These are phyloP conservation scores for Alternaria metachromatica DNA, from an alignment of 2,329 filamentous ascomycete species.

Conservation along the genomic window DNA sequence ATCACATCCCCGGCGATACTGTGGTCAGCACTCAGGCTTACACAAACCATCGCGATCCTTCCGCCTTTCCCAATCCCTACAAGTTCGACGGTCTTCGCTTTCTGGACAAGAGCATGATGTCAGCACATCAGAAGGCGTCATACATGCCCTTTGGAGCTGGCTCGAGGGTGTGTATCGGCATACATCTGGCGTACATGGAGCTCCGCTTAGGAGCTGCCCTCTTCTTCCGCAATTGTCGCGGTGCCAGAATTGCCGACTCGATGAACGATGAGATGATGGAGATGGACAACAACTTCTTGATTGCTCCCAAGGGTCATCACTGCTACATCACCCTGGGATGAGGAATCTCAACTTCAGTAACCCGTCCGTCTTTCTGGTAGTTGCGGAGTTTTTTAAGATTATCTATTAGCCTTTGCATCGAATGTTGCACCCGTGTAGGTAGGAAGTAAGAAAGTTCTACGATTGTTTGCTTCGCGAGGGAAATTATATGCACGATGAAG, in stretches of 20 bases:
- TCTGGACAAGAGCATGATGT: slow-evolving; percentile 23
- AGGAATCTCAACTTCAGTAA: neutral
- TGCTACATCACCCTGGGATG: slow-evolving; percentile 42
- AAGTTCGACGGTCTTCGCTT: slow-evolving; percentile 45
- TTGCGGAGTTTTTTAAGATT: neutral
- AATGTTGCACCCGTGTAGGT: neutral
- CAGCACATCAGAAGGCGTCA: slow-evolving; percentile 52
- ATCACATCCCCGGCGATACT: slow-evolving; percentile 45
- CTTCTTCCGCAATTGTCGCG: slow-evolving; percentile 58
- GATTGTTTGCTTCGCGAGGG: neutral
- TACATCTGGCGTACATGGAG: slow-evolving; percentile 68
- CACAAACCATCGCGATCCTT: slow-evolving; percentile 46
- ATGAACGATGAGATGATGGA: slow-evolving; percentile 49
- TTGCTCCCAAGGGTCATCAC: slow-evolving; percentile 50
- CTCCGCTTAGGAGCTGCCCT: slow-evolving; percentile 57
- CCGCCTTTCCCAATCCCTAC: slow-evolving; percentile 26
- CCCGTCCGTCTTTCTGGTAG: neutral
- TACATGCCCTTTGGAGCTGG: slow-evolving; percentile 74
- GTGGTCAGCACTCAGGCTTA: slow-evolving; percentile 50
- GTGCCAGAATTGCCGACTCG: slow-evolving; percentile 26
- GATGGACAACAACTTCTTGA: slow-evolving; percentile 51
- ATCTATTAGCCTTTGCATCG: neutral
- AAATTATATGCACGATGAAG: neutral
- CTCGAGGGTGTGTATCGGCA: slow-evolving; percentile 70
- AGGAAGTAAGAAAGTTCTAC: neutral